Conservation (phyloP, 2,329 filamentous ascomycete genomes). For the Fusarium papillatum region DNA sequence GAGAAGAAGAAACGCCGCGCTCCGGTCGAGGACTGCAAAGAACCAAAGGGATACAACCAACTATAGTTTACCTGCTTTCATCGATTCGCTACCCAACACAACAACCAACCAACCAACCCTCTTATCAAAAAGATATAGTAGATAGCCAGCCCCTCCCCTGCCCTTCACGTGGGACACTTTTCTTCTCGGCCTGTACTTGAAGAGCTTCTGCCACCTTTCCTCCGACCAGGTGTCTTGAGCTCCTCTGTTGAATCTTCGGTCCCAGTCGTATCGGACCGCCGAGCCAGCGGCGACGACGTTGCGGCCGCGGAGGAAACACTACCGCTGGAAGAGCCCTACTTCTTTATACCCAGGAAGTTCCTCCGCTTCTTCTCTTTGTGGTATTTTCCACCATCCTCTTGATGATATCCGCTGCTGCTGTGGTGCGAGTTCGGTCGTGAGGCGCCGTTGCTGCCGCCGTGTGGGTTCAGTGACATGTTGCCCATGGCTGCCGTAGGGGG, state of each 20-base stretch:
- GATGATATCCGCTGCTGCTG: constrained; percentile 19
- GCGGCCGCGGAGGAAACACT: constrained; percentile 28
- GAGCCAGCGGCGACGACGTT: constrained; percentile 4
- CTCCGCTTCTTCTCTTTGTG: constrained; percentile 74
- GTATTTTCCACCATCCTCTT: constrained; percentile 54
- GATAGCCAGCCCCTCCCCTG: not conserved
- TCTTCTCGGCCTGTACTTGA: constrained; percentile 2
- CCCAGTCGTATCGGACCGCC: constrained; percentile 28
- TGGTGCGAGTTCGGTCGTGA: constrained; percentile 32
- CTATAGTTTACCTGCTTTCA: constrained; percentile 1
- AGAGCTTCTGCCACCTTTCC: constrained; percentile 10
- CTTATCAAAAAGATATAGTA: not conserved
- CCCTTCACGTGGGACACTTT: constrained; percentile 2
- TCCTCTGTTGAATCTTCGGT: constrained; percentile 29
- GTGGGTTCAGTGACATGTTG: constrained; percentile 63
- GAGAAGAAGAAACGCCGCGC: constrained; percentile 34
- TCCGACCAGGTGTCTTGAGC: not conserved
- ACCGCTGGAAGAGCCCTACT: constrained; percentile 56
- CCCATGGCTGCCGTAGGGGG: constrained; percentile 68
- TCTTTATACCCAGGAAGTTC: constrained; percentile 71
- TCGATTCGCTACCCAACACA: constrained; percentile 4
- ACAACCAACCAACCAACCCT: not conserved
- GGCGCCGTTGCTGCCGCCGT: constrained; percentile 35
- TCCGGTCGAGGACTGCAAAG: constrained; percentile 27
- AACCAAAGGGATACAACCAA: constrained; percentile 9